A percentile compares a stretch with the other conserved stretches of the same genome.
Evolutionary conservation across 768 basidiomycete genomes (phyloP).

Genomic region (Lactifluus hygrophoroides): DNA sequence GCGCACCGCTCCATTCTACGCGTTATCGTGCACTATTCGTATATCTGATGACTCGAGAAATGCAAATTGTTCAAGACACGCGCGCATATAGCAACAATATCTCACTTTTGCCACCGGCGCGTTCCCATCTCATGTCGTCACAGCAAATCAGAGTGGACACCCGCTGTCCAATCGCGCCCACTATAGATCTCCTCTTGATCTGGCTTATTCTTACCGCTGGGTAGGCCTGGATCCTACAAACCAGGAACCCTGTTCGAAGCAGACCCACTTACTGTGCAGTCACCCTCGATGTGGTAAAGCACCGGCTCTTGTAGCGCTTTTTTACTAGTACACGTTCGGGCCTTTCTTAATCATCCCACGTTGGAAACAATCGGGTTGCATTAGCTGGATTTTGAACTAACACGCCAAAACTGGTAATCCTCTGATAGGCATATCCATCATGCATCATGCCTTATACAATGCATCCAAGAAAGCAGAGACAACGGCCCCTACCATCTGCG

Average conservation of each 20-base stretch:
- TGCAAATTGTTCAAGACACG: not conserved
- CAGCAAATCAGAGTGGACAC: not conserved
- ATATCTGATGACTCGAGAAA: not conserved
- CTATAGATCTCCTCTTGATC: not conserved
- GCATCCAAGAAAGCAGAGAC: constrained; percentile 17
- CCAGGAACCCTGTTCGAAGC: not conserved
- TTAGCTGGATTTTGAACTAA: not conserved
- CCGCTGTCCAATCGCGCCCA: not conserved
- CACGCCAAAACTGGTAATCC: not conserved
- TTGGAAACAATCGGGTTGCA: not conserved
- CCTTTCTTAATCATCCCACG: too few relatives aligned
- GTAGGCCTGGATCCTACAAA: not conserved
- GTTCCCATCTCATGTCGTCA: not conserved
- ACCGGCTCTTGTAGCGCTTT: too few relatives aligned
- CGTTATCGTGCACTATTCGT: not conserved
- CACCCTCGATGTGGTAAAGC: too few relatives aligned
- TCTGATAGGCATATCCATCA: not conserved
- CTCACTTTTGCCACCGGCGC: not conserved
- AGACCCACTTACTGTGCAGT: not conserved
- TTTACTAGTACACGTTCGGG: too few relatives aligned
- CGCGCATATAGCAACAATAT: not conserved
- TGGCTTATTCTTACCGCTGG: not conserved
- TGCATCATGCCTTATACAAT: constrained; percentile 19
- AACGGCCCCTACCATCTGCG: constrained; percentile 16
- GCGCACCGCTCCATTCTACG: not conserved